Evolutionary conservation across 176 grass and related monocot genomes (phyloP).

Genomic region (Carex cristatella): DNA sequence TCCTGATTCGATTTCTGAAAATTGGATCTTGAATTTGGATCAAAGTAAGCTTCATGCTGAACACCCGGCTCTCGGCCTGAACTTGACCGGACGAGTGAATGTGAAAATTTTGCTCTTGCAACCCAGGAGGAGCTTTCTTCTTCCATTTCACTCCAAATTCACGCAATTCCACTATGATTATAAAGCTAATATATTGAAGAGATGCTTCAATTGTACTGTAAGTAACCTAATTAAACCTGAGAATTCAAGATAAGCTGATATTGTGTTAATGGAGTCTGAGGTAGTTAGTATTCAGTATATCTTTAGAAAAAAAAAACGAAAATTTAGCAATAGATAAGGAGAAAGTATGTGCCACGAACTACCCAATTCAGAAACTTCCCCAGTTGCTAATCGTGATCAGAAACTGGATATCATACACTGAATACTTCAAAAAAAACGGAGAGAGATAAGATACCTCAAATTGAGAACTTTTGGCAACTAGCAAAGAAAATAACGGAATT

Average conservation of each 20-base stretch:
- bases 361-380: neutral
- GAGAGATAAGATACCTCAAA: neutral
- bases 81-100: slow-evolving; percentile 45
- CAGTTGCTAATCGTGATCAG: neutral
- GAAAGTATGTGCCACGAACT: neutral
- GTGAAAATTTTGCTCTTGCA: slow-evolving; percentile 72
- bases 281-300: neutral
- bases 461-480: slow-evolving; percentile 8
- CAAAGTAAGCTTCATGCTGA: slow-evolving; percentile 26
- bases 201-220: slow-evolving; percentile 11
- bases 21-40: slow-evolving; percentile 13
- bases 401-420: slow-evolving; percentile 1
- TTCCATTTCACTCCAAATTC: slow-evolving; percentile 48
- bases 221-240: neutral
- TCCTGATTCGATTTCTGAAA: slow-evolving; percentile 1
- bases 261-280: neutral
- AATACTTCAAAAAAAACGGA: neutral
- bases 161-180: neutral
- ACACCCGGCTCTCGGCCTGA: slow-evolving; percentile 37
- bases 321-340: neutral
- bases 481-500: neutral
- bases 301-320: neutral
- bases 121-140: slow-evolving; percentile 80
- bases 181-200: neutral
- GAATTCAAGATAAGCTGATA: neutral